Evolutionary conservation across 305 asterid genomes (phyloP).

Genomic region (Fraxinus dipetala): DNA sequence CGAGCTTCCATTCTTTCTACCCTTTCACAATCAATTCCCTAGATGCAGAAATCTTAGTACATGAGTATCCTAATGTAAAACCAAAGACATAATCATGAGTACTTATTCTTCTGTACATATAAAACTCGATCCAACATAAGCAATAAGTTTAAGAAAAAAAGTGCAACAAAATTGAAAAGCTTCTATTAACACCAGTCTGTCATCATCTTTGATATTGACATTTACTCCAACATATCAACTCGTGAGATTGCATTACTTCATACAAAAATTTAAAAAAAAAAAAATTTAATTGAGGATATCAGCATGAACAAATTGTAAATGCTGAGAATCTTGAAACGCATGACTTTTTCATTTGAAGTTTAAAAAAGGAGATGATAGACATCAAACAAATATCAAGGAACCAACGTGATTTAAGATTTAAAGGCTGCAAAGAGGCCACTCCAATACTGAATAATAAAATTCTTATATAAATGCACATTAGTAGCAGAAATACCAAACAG

Average conservation of each 20-base stretch:
- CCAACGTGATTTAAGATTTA: not conserved
- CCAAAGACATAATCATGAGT: slow-evolving; percentile 14
- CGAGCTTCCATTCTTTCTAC: slow-evolving; percentile 98
- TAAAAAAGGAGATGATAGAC: slow-evolving; percentile 5
- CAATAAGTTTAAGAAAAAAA: not conserved
- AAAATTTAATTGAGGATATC: slow-evolving; percentile 5
- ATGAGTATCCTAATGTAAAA: slow-evolving; percentile 33
- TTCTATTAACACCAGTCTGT: not conserved
- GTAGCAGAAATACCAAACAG: slow-evolving; percentile 10
- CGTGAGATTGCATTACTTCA: not conserved
- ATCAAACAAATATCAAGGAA: slow-evolving; percentile 6
- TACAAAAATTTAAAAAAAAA: not conserved
- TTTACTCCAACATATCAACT: not conserved
- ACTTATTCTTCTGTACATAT: slow-evolving; percentile 12
- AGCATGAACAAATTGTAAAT: slow-evolving; percentile 14
- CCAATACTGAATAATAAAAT: not conserved
- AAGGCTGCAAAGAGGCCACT: slow-evolving; percentile 1
- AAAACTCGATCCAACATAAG: slow-evolving; percentile 8
- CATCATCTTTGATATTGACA: not conserved
- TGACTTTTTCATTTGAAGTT: not conserved
- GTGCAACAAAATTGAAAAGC: slow-evolving; percentile 1
- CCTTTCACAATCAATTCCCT: slow-evolving; percentile 97
- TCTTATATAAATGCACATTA: slow-evolving; percentile 2
- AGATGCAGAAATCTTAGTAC: slow-evolving; percentile 29
- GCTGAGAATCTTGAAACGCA: slow-evolving; percentile 6